phyloP scores from a whole-genome alignment of 2,329 filamentous ascomycete genomes.

The Alternaria consortialis region DNA sequence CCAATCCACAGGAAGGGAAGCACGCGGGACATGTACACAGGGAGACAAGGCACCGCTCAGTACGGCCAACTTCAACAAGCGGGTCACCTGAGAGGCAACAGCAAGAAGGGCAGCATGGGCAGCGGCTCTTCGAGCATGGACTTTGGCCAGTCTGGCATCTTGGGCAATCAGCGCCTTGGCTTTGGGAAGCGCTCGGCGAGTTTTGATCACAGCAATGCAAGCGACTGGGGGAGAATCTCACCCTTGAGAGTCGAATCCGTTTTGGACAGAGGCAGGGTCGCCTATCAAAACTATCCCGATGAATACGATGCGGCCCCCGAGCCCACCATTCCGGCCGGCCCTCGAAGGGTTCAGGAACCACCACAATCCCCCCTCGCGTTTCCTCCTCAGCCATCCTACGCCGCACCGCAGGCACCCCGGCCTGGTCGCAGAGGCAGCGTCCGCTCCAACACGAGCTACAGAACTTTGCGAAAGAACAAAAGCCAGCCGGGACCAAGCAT shows the following conservation, averaged over 20 bases:
- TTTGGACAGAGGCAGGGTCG: slow-evolving; percentile 54
- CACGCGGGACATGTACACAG: slow-evolving; percentile 44
- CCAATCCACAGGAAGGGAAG: slow-evolving; percentile 42
- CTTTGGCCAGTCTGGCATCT: slow-evolving; percentile 66
- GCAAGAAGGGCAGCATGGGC: slow-evolving; percentile 73
- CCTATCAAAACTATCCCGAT: slow-evolving; percentile 59
- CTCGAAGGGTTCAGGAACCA: slow-evolving; percentile 64
- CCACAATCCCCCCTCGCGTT: slow-evolving; percentile 51
- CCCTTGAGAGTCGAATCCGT: slow-evolving; percentile 54
- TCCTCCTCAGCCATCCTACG: slow-evolving; percentile 50
- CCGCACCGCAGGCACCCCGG: slow-evolving; percentile 52
- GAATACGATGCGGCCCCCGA: slow-evolving; percentile 85
- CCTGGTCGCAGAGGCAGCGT: slow-evolving; percentile 67
- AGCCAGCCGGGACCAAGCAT: slow-evolving; percentile 54
- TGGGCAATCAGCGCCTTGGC: slow-evolving; percentile 66
- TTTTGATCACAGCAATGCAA: slow-evolving; percentile 66
- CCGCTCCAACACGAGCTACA: slow-evolving; percentile 63
- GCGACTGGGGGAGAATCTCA: slow-evolving; percentile 28
- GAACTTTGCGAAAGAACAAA: slow-evolving; percentile 54
- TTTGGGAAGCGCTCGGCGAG: slow-evolving; percentile 72
- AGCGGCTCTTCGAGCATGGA: slow-evolving; percentile 75
- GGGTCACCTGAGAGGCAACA: slow-evolving; percentile 53
- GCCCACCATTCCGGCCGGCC: slow-evolving; percentile 82
- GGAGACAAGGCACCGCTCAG: slow-evolving; percentile 34
- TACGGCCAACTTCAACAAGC: slow-evolving; percentile 41